These are phyloP conservation scores for Ustilago hordei DNA, from an alignment of 1,284 basidiomycete genomes.

Conservation along the genomic window DNA sequence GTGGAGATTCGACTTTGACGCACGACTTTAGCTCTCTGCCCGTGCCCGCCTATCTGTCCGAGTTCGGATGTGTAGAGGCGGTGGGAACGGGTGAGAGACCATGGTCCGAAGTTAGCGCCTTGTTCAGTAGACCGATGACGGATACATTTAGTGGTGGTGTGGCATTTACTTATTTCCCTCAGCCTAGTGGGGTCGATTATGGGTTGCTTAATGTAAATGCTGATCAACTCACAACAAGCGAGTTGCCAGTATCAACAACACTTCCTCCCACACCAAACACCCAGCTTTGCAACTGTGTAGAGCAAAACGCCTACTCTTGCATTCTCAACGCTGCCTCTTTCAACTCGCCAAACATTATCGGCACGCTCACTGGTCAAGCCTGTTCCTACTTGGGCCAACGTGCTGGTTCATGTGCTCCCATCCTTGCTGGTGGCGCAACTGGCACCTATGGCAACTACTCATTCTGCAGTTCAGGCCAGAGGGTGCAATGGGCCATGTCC, in stretches of 20 bases:
- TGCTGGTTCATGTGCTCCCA: slow-evolving; percentile 75
- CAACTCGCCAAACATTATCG: slow-evolving; percentile 79
- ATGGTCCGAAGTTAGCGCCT: slow-evolving; percentile 83
- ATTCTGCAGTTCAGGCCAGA: slow-evolving; percentile 79
- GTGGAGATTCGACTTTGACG: slow-evolving; percentile 72
- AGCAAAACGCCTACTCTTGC: slow-evolving; percentile 77
- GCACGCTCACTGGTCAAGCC: slow-evolving; percentile 76
- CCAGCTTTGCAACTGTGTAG: slow-evolving; percentile 81
- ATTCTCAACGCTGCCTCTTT: slow-evolving; percentile 76
- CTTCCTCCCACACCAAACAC: slow-evolving; percentile 87
- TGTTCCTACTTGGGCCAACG: slow-evolving; percentile 78
- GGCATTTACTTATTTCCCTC: slow-evolving; percentile 75
- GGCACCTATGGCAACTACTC: slow-evolving; percentile 83
- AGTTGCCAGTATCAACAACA: slow-evolving; percentile 77
- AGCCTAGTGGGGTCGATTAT: slow-evolving; percentile 77
- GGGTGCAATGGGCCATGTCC: slow-evolving; percentile 78
- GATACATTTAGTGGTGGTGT: slow-evolving; percentile 87
- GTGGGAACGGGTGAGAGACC: slow-evolving; percentile 76
- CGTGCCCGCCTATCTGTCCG: slow-evolving; percentile 87
- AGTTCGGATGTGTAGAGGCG: slow-evolving; percentile 79
- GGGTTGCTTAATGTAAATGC: slow-evolving; percentile 84
- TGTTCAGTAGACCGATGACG: slow-evolving; percentile 80
- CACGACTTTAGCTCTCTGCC: slow-evolving; percentile 74
- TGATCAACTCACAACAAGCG: slow-evolving; percentile 75
- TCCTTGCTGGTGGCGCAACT: slow-evolving; percentile 78